Conservation (phyloP, 1,284 basidiomycete genomes). For the Cryptococcus wingfieldii region DNA sequence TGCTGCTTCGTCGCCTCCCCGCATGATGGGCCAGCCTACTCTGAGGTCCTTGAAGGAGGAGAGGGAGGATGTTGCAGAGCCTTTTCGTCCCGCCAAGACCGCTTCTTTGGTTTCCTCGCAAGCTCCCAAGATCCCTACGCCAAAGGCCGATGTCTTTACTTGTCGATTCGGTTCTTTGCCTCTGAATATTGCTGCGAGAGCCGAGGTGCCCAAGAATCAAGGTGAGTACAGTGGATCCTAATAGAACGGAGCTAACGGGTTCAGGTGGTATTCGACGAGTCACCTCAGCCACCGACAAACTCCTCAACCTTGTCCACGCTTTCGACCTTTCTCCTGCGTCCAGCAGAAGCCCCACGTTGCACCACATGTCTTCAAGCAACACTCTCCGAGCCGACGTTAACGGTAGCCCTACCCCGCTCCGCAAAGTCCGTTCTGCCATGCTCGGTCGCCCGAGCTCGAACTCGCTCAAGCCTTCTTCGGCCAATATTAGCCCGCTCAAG, state of each 20-base stretch:
- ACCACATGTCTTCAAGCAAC: slow-evolving; percentile 15
- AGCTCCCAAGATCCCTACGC: too few relatives aligned
- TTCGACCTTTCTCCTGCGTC: slow-evolving; percentile 28
- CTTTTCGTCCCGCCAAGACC: background rate
- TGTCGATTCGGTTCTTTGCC: slow-evolving; percentile 13
- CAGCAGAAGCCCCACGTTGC: slow-evolving; percentile 9
- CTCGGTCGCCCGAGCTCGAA: slow-evolving; percentile 16
- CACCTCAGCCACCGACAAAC: slow-evolving; percentile 34
- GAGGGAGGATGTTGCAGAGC: slow-evolving; percentile 16
- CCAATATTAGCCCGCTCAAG: slow-evolving; percentile 28
- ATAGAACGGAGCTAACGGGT: slow-evolving; percentile 3
- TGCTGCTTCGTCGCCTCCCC: slow-evolving; percentile 5
- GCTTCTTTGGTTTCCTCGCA: background rate
- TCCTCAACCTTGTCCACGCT: slow-evolving; percentile 24
- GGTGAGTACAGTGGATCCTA: background rate
- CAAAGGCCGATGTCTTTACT: slow-evolving; percentile 4
- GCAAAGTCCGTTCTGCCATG: slow-evolving; percentile 23
- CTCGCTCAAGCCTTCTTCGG: slow-evolving; percentile 19
- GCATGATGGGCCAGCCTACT: slow-evolving; percentile 4
- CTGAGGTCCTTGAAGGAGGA: slow-evolving; percentile 23
- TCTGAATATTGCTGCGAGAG: background rate
- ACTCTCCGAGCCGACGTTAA: slow-evolving; percentile 19
- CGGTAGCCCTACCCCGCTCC: slow-evolving; percentile 31
- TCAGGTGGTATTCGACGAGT: slow-evolving; percentile 25
- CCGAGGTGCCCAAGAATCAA: background rate